phyloP scores from a whole-genome alignment of 306 rosid genomes.

The Herpetospermum pedunculosum region DNA sequence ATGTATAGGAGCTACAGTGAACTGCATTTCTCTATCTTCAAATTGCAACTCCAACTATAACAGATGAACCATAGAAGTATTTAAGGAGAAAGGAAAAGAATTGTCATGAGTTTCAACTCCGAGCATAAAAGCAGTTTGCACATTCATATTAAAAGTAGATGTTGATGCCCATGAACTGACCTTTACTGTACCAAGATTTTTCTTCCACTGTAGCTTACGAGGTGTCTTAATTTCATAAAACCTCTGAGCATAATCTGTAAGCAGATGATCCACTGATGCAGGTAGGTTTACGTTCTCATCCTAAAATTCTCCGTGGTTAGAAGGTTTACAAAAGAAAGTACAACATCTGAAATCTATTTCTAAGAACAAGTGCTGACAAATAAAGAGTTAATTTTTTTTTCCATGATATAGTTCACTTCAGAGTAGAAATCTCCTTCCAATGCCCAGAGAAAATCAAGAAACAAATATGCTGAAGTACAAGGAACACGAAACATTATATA shows the following conservation, averaged over 20 bases:
- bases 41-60: conserved; percentile 82
- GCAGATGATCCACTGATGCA: conserved; percentile 59
- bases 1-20: conserved; percentile 70
- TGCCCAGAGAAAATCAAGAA: neutral
- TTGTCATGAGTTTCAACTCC: neutral
- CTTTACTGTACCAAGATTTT: conserved; percentile 90
- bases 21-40: conserved; percentile 71
- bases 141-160: neutral
- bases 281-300: conserved; percentile 69
- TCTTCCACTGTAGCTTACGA: conserved; percentile 87
- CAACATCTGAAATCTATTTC: neutral
- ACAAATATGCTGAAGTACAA: neutral
- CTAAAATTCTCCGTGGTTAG: conserved; percentile 38
- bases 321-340: neutral
- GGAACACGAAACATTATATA: neutral
- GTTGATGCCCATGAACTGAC: conserved; percentile 22
- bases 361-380: neutral
- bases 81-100: neutral
- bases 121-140: neutral
- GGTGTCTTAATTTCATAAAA: conserved; percentile 93
- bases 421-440: neutral
- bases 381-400: neutral
- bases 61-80: conserved; percentile 1
- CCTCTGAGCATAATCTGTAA: conserved; percentile 76
- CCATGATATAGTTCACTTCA: neutral